Base-by-base conservation (phyloP, 495 filamentous ascomycete species). In the Jackrogersella multiformis region DNA sequence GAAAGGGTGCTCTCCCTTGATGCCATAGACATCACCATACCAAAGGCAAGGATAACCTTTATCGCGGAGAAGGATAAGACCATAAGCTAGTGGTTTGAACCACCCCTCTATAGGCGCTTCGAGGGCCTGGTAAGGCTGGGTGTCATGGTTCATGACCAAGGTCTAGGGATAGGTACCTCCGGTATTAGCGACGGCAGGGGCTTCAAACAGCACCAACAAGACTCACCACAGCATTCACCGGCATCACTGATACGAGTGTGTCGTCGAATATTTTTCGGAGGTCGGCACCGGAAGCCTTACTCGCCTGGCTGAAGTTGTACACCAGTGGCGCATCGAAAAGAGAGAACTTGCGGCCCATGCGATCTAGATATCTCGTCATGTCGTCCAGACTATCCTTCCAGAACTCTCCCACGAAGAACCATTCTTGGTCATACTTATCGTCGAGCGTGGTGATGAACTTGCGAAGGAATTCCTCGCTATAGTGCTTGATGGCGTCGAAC, bases 271-370 rank as follows among this genome's bases (percentile, higher is more conserved):
- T 21, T 1, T n/a, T 1, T 13, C 42, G 21, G 8, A 46, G 10
- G 23, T 46, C 42, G 12, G 42, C 42, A 1, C 21, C 42, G 5
- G 42, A 46, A 13, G 42, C 42, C 21, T 46, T 46, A 7, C 42
- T 46, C 9, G 26, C 26, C 42, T 46, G 42, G 42, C 42, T 46
- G 3, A 46, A 46, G 12, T 46, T 46, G 10, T 46, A 46, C 21
- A 46, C 42, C 42, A 46, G 42, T 21, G 42, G 42, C 42, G 42
- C 42, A n/a, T 46, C 42, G 42, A 46, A 46, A 12, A 46, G 42
- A 7, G 42, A 46, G 42, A 46, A 46, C 4, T 46, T 46, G 9
- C 42, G 21, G 1, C 42, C 42, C 42, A 46, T 46, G 9, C 42
- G 42, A 1, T 46, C 42, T 10, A 46, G 21, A 26, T 46, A 46